phyloP scores from a whole-genome alignment of 116 monocot genomes.

The Posidonia oceanica region DNA sequence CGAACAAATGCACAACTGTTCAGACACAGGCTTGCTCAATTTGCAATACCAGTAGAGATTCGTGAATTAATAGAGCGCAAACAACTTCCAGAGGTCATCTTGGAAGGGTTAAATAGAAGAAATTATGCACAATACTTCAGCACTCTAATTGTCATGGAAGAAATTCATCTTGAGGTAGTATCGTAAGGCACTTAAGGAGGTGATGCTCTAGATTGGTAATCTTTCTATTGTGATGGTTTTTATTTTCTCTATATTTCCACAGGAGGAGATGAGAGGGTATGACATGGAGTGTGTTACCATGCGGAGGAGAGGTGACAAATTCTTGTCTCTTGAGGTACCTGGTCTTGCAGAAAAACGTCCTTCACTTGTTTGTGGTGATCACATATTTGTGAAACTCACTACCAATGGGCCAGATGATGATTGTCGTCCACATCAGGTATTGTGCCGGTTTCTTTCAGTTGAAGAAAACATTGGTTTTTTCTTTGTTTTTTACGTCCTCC shows the following conservation, averaged over 20 bases:
- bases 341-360: slow-evolving; percentile 90
- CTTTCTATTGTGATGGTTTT: background rate
- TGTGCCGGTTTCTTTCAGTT: background rate
- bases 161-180: slow-evolving; percentile 80
- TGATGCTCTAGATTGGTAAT: background rate
- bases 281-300: slow-evolving; percentile 68
- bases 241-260: slow-evolving; percentile 4
- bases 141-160: slow-evolving; percentile 77
- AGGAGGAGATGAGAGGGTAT: slow-evolving; percentile 82
- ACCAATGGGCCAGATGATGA: slow-evolving; percentile 7
- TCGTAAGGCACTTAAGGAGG: background rate
- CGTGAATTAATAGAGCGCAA: slow-evolving; percentile 47
- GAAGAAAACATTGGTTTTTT: background rate
- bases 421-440: slow-evolving; percentile 45
- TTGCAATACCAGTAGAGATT: slow-evolving; percentile 41
- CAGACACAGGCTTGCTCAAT: slow-evolving; percentile 37
- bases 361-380: slow-evolving; percentile 75
- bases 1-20: slow-evolving; percentile 10
- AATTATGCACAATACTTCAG: slow-evolving; percentile 68
- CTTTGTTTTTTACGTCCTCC: background rate
- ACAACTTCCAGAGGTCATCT: slow-evolving; percentile 48
- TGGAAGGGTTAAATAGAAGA: slow-evolving; percentile 29
- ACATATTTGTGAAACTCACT: slow-evolving; percentile 44
- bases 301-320: slow-evolving; percentile 45
- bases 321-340: slow-evolving; percentile 75